Evolutionary conservation across 2,329 filamentous ascomycete genomes (phyloP), one percentile per base, ranked within the genome.

Genomic region (Polytolypa hystricis): DNA sequence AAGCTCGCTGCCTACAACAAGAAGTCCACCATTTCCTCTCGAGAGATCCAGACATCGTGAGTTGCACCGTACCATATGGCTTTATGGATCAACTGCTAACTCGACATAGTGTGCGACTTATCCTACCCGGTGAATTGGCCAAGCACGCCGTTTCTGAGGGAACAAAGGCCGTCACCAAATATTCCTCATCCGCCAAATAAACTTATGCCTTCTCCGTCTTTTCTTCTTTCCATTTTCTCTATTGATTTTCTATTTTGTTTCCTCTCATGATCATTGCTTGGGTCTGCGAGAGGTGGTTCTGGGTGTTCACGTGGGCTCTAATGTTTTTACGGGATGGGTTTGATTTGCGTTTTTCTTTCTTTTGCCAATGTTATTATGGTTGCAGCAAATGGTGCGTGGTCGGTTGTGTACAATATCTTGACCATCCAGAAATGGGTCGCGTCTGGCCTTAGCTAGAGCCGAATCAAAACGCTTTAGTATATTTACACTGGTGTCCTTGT

Each of bases 1-100:
- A 98, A 98, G 81, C 81, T 98, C 44, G 91, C 91, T 53, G 91
- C 91, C 47, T 98, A 98, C 77, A 98, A 98, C 82, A 98, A 96
- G 83, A 98, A 98, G 78, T 96, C 89, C 35, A 98, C 91, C 64
- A 98, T 98, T 70, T 96, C 89, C 37, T 96, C 91, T 52, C 83
- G 91, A 60, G 91, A 98, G 73, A 98, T 98, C 62, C 91, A 98
- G 77, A 98, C 91, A 55, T 95, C 91, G 67, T 79, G 66, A 50
- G 74, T 69, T 14, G 2, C 4, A 18, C 15, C 14, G 26, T 16
- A 18, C 6, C 15, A 17, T 35, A 9, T 5, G 8, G 2, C 20
- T 18, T 26, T 9, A 19, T 25, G 10, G 15, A 6, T 5, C 30
- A 18, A 31, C 15, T 11, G 2, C 10, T n/a, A 5, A 33, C 34